A percentile compares a stretch with the other conserved stretches of the same genome.
Evolutionary conservation across 2,329 filamentous ascomycete genomes (phyloP).

Genomic region (Clonostachys solani): DNA sequence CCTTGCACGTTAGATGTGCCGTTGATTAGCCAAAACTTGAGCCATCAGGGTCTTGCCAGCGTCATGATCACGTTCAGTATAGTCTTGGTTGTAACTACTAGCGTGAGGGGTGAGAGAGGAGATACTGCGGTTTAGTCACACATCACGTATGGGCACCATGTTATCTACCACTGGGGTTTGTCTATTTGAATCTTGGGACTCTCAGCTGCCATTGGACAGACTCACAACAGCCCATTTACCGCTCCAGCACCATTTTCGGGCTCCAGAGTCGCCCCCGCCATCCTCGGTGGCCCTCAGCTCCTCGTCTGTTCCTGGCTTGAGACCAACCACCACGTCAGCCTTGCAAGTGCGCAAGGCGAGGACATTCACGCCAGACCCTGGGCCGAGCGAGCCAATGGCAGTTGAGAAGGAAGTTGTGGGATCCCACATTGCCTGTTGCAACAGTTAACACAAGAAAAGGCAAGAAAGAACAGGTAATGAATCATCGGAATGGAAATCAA

Average conservation of each 20-base stretch:
- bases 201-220: constrained; percentile 1
- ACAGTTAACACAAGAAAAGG: no score
- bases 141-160: no score
- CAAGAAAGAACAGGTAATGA: no score
- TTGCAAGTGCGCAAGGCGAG: constrained; percentile 66
- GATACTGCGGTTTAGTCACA: no score
- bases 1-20: no score
- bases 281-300: background rate
- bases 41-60: no score
- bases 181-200: no score
- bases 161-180: no score
- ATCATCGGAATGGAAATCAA: background rate
- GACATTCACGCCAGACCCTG: constrained; percentile 51
- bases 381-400: constrained; percentile 59
- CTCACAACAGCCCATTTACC: constrained; percentile 65
- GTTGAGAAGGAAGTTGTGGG: constrained; percentile 58
- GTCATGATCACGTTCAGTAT: no score
- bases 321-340: constrained; percentile 57
- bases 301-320: background rate
- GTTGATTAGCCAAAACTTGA: no score
- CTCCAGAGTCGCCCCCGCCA: constrained; percentile 16
- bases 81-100: no score
- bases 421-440: constrained; percentile 47
- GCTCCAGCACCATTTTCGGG: constrained; percentile 59
- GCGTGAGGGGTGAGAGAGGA: no score